Percentiles rank a stretch among this genome's conserved stretches.
Evolutionary conservation across 2,329 filamentous ascomycete genomes (phyloP).

Genomic region (Cadophora gregata): DNA sequence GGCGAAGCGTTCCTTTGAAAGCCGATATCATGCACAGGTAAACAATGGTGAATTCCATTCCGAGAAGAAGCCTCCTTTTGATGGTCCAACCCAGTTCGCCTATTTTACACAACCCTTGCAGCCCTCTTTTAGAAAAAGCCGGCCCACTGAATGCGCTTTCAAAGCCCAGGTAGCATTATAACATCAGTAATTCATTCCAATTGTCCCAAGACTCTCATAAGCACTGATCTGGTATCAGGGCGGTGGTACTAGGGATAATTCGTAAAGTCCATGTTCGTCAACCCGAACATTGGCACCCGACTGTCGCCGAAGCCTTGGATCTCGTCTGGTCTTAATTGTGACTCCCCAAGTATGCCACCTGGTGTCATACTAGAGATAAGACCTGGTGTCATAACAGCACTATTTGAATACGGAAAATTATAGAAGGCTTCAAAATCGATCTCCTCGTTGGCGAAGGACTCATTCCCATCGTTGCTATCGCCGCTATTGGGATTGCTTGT

Average conservation of each 20-base stretch:
- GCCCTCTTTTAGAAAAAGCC: neutral
- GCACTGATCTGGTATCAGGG: neutral
- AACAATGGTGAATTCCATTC: neutral
- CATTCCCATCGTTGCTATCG: slow-evolving; percentile 25
- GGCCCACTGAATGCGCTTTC: neutral
- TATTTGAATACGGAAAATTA: slow-evolving; percentile 27
- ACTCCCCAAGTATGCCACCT: slow-evolving; percentile 3
- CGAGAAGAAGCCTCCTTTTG: neutral
- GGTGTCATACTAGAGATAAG: slow-evolving; percentile 16
- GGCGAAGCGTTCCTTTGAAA: neutral
- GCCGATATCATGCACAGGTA: neutral
- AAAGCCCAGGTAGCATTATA: neutral
- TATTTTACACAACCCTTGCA: neutral
- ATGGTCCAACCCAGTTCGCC: neutral
- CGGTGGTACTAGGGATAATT: neutral
- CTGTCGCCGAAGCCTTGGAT: slow-evolving; percentile 29
- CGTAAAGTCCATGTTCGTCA: slow-evolving; percentile 25
- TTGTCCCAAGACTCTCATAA: neutral
- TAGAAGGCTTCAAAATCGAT: slow-evolving; percentile 38
- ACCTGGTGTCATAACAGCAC: slow-evolving; percentile 12
- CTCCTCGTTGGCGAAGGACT: slow-evolving; percentile 33
- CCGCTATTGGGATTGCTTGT: slow-evolving; percentile 22
- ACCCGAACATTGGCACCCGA: slow-evolving; percentile 31
- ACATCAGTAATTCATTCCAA: neutral
- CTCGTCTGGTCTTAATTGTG: slow-evolving; percentile 5